A percentile compares a stretch with the other conserved stretches of the same genome.
phyloP scores from a whole-genome alignment of 2,329 filamentous ascomycete genomes.

The Plenodomus lindquistii region DNA sequence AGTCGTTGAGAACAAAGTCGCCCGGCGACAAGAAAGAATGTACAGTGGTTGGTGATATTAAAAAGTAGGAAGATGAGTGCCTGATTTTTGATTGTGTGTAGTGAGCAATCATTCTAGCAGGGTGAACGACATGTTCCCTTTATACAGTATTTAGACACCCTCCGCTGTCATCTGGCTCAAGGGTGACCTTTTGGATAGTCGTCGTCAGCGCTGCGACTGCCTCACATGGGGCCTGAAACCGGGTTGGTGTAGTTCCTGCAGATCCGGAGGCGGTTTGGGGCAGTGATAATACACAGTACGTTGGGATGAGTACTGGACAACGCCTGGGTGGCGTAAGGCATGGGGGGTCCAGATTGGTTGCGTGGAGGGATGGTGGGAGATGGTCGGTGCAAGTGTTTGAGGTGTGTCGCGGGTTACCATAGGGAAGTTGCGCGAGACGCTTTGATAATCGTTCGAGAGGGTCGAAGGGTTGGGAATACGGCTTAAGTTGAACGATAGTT shows the following conservation, averaged over 20 bases:
- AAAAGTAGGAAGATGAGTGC: background rate
- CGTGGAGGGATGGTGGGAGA: slow-evolving; percentile 10
- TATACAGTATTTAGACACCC: slow-evolving; percentile 1
- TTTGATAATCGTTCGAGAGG: slow-evolving; percentile 1
- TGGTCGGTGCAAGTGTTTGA: slow-evolving; percentile 29
- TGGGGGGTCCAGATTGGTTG: slow-evolving; percentile 11
- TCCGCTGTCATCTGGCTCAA: background rate
- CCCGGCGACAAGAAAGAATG: background rate
- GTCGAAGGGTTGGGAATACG: background rate
- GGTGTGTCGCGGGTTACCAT: slow-evolving; percentile 11
- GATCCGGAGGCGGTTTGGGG: slow-evolving; percentile 24
- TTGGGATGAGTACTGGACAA: slow-evolving; percentile 15
- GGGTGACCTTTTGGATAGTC: background rate
- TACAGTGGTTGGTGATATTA: background rate
- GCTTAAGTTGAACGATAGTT: too few species aligned
- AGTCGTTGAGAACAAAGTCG: background rate
- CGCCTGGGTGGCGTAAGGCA: slow-evolving; percentile 10
- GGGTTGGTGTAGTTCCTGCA: slow-evolving; percentile 34
- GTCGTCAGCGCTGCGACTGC: slow-evolving; percentile 15
- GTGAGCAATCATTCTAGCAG: background rate
- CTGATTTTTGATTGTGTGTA: too few species aligned
- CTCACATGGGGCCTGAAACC: slow-evolving; percentile 35
- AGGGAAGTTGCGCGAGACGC: slow-evolving; percentile 13
- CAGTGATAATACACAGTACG: slow-evolving; percentile 7
- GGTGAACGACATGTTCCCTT: background rate